Conservation (phyloP, 306 rosid species). For the Rosa multiflora region DNA sequence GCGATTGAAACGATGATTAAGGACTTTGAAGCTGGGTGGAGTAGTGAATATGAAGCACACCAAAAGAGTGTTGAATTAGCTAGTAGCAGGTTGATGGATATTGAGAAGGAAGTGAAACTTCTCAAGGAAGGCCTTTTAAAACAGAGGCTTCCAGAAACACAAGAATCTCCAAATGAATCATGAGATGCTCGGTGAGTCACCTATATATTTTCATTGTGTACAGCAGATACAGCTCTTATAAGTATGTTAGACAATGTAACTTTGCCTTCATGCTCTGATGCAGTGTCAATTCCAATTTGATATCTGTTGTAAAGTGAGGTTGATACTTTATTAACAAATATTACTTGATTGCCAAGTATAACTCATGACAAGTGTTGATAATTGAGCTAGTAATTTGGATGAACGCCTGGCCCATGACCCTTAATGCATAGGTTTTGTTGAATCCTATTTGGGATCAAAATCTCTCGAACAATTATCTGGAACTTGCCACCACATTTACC, state of each 20-base stretch:
- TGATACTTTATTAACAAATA: background rate
- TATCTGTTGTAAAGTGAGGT: background rate
- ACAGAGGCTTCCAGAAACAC: slow-evolving; percentile 34
- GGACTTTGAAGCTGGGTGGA: slow-evolving; percentile 56
- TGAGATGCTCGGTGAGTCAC: slow-evolving; percentile 35
- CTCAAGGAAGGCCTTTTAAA: slow-evolving; percentile 45
- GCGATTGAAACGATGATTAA: slow-evolving; percentile 41
- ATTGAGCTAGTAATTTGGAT: background rate
- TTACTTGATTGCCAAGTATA: background rate
- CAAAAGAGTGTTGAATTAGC: slow-evolving; percentile 35
- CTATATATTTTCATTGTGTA: slow-evolving; percentile 1
- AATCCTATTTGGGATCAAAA: background rate
- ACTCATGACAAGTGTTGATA: background rate
- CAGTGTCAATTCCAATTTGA: background rate
- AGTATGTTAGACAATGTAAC: background rate
- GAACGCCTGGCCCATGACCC: background rate
- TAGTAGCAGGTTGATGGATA: slow-evolving; percentile 40
- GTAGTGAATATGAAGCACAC: slow-evolving; percentile 38
- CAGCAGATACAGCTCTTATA: background rate
- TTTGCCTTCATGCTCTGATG: background rate
- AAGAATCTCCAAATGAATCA: slow-evolving; percentile 40
- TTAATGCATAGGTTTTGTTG: background rate
- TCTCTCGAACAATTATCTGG: background rate
- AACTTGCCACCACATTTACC: background rate
- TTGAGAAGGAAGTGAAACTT: slow-evolving; percentile 46